phyloP scores from a whole-genome alignment of 2,329 filamentous ascomycete species.

The Sporothrix humicola region DNA sequence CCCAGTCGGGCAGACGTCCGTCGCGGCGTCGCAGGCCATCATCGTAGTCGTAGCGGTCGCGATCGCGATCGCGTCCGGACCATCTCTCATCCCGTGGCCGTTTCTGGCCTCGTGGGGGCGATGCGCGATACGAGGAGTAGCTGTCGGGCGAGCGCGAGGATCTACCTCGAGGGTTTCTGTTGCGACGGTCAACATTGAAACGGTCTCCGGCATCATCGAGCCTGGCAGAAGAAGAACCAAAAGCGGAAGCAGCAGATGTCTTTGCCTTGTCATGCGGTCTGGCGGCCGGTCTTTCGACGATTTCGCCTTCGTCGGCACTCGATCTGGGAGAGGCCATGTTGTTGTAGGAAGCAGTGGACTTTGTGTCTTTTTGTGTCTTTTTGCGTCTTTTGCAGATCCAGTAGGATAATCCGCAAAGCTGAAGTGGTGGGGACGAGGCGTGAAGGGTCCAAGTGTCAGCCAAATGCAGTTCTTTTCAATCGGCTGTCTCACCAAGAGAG shows the following conservation, averaged over 20 bases:
- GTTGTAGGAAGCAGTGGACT: not conserved
- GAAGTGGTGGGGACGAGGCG: conserved; percentile 34
- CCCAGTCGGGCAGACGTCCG: conserved; percentile 34
- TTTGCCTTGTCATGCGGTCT: conserved; percentile 76
- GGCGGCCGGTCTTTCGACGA: conserved; percentile 71
- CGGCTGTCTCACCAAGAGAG: not conserved
- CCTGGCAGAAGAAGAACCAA: conserved; percentile 31
- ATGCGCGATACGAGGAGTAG: conserved; percentile 49
- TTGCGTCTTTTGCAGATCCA: conserved; percentile 23
- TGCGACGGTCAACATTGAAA: conserved; percentile 88
- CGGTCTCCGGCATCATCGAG: conserved; percentile 64
- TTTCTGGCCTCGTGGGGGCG: conserved; percentile 70
- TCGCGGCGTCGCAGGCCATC: conserved; percentile 50
- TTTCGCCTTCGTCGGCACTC: conserved; percentile 87
- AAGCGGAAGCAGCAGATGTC: conserved; percentile 66
- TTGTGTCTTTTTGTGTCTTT: not conserved
- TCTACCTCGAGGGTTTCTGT: conserved; percentile 73
- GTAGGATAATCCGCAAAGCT: conserved; percentile 38
- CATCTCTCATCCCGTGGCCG: conserved; percentile 60
- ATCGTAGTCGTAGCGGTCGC: conserved; percentile 64
- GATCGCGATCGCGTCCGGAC: conserved; percentile 53
- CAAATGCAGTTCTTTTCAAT: conserved; percentile 28
- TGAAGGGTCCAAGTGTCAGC: conserved; percentile 35
- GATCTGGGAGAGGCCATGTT: conserved; percentile 47
- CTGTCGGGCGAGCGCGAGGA: conserved; percentile 59